phyloP scores from a whole-genome alignment of 208 protist species.

The Crithidia acanthocephali region DNA sequence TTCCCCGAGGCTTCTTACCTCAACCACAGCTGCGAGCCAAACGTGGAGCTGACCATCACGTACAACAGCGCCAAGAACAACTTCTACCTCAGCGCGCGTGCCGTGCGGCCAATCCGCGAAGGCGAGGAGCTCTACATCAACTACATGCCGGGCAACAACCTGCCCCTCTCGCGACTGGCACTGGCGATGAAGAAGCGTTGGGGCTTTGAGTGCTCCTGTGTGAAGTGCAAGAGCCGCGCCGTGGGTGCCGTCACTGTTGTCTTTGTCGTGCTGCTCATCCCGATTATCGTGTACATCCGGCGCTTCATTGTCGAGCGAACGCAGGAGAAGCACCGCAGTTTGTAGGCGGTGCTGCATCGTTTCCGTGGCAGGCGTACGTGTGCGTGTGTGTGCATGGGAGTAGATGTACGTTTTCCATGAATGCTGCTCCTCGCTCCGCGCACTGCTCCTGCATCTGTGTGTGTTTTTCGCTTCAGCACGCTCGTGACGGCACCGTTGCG shows the following conservation, averaged over 20 bases:
- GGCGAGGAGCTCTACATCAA: conserved; percentile 86
- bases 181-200: conserved; percentile 84
- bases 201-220: conserved; percentile 88
- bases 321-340: conserved; percentile 70
- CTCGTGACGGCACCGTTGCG: no score
- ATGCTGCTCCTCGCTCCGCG: no score
- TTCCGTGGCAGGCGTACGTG: no score
- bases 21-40: conserved; percentile 87
- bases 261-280: conserved; percentile 70
- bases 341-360: conserved; percentile 25
- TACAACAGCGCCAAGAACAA: conserved; percentile 80
- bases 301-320: conserved; percentile 63
- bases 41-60: conserved; percentile 72
- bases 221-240: conserved; percentile 75
- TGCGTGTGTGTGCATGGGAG: no score
- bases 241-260: conserved; percentile 66
- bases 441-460: no score
- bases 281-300: conserved; percentile 64
- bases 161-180: conserved; percentile 71
- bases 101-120: conserved; percentile 68
- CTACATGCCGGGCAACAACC: conserved; percentile 87
- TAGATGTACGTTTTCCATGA: no score
- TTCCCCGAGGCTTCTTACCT: conserved; percentile 87
- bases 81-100: conserved; percentile 77
- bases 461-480: no score